Percentiles rank a stretch among this genome's conserved stretches.
Conservation (phyloP, 169 alveolate species). For the Cryptosporidium baileyi region DNA sequence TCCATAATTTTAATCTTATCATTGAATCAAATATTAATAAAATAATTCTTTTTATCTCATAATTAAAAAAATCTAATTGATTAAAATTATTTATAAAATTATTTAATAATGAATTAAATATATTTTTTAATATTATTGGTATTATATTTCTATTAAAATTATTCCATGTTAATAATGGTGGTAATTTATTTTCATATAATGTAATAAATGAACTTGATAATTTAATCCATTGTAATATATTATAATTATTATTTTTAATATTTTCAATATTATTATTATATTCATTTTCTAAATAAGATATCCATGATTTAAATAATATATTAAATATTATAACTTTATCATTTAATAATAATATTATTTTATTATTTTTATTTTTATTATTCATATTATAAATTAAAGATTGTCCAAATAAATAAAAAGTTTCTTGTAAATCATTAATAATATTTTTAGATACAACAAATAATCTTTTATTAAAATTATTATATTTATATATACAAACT, state of each 20-base stretch:
- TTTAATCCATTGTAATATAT: slow-evolving; percentile 3
- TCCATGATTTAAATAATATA: slow-evolving; percentile 56
- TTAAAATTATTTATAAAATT: neutral
- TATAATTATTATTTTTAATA: neutral
- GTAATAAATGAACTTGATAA: slow-evolving; percentile 3
- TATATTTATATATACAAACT: slow-evolving; percentile 26
- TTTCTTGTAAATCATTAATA: slow-evolving; percentile 3
- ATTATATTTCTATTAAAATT: slow-evolving; percentile 3
- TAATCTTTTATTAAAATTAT: neutral
- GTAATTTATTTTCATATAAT: slow-evolving; percentile 36
- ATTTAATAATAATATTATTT: neutral
- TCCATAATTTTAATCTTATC: slow-evolving; percentile 17
- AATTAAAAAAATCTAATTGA: neutral
- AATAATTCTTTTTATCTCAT: neutral
- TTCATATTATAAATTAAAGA: neutral
- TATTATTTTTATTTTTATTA: neutral
- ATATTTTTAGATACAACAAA: slow-evolving; percentile 23
- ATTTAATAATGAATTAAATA: slow-evolving; percentile 37
- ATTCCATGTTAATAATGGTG: slow-evolving; percentile 50
- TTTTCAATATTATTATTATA: slow-evolving; percentile 8
- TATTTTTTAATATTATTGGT: slow-evolving; percentile 1
- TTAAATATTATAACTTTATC: neutral
- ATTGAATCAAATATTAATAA: slow-evolving; percentile 21
- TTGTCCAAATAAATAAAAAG: neutral
- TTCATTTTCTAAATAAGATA: slow-evolving; percentile 34